phyloP scores from a whole-genome alignment of 1,139 yeast genomes.

The Pichiaceae sp. region DNA sequence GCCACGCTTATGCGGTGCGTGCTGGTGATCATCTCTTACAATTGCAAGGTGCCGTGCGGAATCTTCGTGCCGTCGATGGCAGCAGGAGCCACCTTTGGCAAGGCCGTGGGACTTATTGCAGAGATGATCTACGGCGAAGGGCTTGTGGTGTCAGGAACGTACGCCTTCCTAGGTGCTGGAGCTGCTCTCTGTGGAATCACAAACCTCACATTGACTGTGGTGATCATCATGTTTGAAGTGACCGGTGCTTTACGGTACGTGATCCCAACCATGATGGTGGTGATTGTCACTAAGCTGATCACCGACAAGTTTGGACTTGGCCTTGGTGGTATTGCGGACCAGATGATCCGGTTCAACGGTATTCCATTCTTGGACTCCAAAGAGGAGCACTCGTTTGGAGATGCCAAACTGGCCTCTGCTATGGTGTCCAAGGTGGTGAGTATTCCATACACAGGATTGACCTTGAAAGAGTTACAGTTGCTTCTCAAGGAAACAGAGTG shows the following conservation, averaged over 20 bases:
- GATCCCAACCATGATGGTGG: constrained; percentile 93
- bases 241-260: constrained; percentile 90
- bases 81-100: constrained; percentile 89
- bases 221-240: constrained; percentile 89
- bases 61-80: constrained; percentile 97
- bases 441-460: constrained; percentile 35
- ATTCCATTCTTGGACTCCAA: constrained; percentile 76
- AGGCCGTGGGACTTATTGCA: constrained; percentile 68
- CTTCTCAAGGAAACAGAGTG: constrained; percentile 32
- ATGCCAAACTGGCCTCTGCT: constrained; percentile 48
- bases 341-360: constrained; percentile 85
- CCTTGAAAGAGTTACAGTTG: constrained; percentile 29
- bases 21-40: constrained; percentile 78
- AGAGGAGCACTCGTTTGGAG: constrained; percentile 51
- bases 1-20: constrained; percentile 70
- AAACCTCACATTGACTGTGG: constrained; percentile 84
- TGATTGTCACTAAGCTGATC: constrained; percentile 78
- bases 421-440: constrained; percentile 53
- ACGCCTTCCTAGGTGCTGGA: constrained; percentile 96
- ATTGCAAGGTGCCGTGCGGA: constrained; percentile 91
- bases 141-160: constrained; percentile 87
- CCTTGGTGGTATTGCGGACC: constrained; percentile 83
- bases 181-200: constrained; percentile 93
- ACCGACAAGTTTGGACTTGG: constrained; percentile 68
- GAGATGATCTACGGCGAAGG: constrained; percentile 28